A percentile compares a stretch with the other conserved stretches of the same genome.
Conservation (phyloP, 306 rosid genomes). For the Casuarina glauca region DNA sequence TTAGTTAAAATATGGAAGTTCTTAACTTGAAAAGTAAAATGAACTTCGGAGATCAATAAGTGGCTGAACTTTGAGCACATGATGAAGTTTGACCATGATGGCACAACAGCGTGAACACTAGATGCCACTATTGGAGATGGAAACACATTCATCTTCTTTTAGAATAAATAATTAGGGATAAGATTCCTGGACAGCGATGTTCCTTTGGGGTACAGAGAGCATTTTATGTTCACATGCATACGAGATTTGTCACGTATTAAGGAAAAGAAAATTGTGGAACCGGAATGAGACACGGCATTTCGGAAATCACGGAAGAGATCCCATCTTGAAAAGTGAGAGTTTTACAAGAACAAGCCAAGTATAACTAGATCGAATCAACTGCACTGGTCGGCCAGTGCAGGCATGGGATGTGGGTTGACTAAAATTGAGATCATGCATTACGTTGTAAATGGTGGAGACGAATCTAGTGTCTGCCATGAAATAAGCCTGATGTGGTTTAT, state of each 20-base stretch:
- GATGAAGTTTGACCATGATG: background rate
- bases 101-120: background rate
- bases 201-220: background rate
- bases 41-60: too few relatives aligned
- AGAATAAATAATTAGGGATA: background rate
- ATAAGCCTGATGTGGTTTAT: too few relatives aligned
- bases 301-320: slow-evolving; percentile 24
- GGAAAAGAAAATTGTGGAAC: background rate
- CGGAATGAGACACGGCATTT: background rate
- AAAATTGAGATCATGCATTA: too few relatives aligned
- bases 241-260: background rate
- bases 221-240: background rate
- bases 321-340: background rate
- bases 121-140: background rate
- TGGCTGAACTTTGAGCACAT: background rate
- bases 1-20: too few relatives aligned
- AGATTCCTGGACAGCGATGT: background rate
- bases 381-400: too few relatives aligned
- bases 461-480: too few relatives aligned
- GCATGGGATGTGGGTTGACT: too few relatives aligned
- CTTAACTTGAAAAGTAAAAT: too few relatives aligned
- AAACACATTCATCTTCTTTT: background rate
- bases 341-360: background rate
- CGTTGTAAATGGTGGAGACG: too few relatives aligned
- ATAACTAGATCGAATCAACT: background rate